A percentile compares a stretch with the other conserved stretches of the same genome.
Evolutionary conservation across 2,329 filamentous ascomycete species (phyloP).

Genomic region (Setomelanomma holmii): DNA sequence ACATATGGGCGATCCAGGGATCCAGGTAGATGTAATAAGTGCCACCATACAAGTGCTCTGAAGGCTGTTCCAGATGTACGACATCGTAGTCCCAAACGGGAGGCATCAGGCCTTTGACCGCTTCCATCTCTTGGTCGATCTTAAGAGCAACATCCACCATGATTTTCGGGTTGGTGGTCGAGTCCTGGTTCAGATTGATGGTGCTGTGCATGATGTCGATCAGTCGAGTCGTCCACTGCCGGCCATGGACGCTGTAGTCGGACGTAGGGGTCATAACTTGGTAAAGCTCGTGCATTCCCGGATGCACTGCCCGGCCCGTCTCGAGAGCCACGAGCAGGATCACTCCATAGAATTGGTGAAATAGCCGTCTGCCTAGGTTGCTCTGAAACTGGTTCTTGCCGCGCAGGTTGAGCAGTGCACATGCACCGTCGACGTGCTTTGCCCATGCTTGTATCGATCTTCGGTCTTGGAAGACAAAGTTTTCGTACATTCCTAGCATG

Average conservation of each 20-base stretch:
- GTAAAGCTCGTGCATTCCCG: slow-evolving; percentile 31
- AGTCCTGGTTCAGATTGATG: slow-evolving; percentile 29
- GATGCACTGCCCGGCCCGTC: slow-evolving; percentile 20
- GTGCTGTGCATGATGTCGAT: slow-evolving; percentile 28
- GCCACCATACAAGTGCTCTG: slow-evolving; percentile 23
- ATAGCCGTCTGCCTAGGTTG: slow-evolving; percentile 30
- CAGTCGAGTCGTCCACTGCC: slow-evolving; percentile 26
- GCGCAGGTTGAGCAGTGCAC: slow-evolving; percentile 39
- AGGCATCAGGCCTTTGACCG: slow-evolving; percentile 27
- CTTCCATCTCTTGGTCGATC: slow-evolving; percentile 31
- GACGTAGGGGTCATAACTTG: slow-evolving; percentile 14
- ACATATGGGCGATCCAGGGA: slow-evolving; percentile 40
- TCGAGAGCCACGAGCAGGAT: slow-evolving; percentile 32
- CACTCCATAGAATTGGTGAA: slow-evolving; percentile 39
- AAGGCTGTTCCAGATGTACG: slow-evolving; percentile 18
- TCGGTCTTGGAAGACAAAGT: slow-evolving; percentile 33
- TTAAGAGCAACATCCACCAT: slow-evolving; percentile 20
- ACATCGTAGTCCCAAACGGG: slow-evolving; percentile 34
- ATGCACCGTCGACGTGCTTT: slow-evolving; percentile 43
- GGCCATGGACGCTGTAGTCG: slow-evolving; percentile 30
- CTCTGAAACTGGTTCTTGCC: slow-evolving; percentile 33
- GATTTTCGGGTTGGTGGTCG: slow-evolving; percentile 17
- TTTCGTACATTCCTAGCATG: slow-evolving; percentile 45
- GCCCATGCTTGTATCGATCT: slow-evolving; percentile 40
- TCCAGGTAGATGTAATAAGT: slow-evolving; percentile 40